phyloP scores from a whole-genome alignment of 169 alveolate species.

The Eimeria falciformis region DNA sequence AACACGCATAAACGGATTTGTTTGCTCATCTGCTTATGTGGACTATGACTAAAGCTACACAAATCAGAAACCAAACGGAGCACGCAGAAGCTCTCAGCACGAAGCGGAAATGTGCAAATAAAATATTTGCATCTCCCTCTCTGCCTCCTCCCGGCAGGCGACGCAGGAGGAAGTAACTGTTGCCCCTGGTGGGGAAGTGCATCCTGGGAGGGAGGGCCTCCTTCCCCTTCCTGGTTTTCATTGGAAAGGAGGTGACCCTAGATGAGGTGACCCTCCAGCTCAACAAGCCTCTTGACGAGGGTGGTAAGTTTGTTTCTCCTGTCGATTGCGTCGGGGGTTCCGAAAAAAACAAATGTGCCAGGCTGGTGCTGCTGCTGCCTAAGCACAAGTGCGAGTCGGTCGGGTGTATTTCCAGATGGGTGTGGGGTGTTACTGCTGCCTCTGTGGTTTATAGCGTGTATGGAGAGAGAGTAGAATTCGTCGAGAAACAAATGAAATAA shows the following conservation, averaged over 20 bases:
- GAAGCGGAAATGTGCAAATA: no score
- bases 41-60: no score
- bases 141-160: no score
- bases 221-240: no score
- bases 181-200: no score
- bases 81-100: no score
- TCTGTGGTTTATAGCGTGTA: background rate
- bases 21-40: no score
- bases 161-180: no score
- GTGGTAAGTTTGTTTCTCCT: slow-evolving; percentile 1
- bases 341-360: slow-evolving; percentile 8
- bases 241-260: background rate
- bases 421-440: background rate
- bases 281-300: slow-evolving; percentile 65
- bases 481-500: slow-evolving; percentile 21
- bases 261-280: slow-evolving; percentile 69
- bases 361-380: background rate
- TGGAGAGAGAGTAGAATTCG: slow-evolving; percentile 10
- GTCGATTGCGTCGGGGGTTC: background rate
- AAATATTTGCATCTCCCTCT: no score
- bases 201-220: no score
- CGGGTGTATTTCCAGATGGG: background rate
- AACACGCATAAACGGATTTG: no score
- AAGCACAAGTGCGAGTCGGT: background rate
- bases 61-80: no score